Conservation (phyloP, 2,329 filamentous ascomycete genomes). For the Zasmidium angulare region DNA sequence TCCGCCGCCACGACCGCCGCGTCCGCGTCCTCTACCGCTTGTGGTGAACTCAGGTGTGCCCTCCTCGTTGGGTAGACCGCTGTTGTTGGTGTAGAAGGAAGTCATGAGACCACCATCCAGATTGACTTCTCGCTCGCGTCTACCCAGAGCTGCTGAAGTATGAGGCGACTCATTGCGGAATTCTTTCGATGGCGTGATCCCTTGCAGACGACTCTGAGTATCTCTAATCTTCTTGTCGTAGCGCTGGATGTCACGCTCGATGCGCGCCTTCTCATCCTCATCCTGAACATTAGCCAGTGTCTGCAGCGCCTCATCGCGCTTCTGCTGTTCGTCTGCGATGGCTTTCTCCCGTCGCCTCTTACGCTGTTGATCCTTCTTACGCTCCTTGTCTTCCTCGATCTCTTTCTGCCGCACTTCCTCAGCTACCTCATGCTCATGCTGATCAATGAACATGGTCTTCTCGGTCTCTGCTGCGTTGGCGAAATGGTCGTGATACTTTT, state of each 20-base stretch:
- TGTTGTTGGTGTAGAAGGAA: constrained; percentile 63
- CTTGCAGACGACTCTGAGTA: constrained; percentile 82
- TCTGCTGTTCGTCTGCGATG: constrained; percentile 81
- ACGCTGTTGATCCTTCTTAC: constrained; percentile 99
- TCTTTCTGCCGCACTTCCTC: constrained; percentile 87
- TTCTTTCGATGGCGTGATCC: constrained; percentile 73
- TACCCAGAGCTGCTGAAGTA: constrained; percentile 26
- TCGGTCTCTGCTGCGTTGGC: constrained; percentile 68
- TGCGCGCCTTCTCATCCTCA: constrained; percentile 76
- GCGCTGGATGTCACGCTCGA: constrained; percentile 81
- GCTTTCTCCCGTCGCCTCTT: constrained; percentile 95
- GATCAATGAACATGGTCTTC: constrained; percentile 71
- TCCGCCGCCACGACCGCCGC: constrained; percentile 30
- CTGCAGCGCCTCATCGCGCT: constrained; percentile 75
- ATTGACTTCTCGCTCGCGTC: constrained; percentile 60
- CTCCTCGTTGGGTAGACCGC: constrained; percentile 23
- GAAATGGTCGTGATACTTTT: constrained; percentile 60
- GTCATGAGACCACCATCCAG: constrained; percentile 81
- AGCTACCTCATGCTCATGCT: constrained; percentile 77
- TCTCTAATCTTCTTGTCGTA: constrained; percentile 91
- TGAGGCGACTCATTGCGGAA: constrained; percentile 65
- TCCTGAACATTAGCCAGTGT: constrained; percentile 77
- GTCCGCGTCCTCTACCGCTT: constrained; percentile 49
- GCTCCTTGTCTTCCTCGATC: constrained; percentile 91
- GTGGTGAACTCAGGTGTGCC: constrained; percentile 29